These are phyloP conservation scores for Saturnispora dispora DNA, from an alignment of 805 yeast genomes.

Conservation along the genomic window DNA sequence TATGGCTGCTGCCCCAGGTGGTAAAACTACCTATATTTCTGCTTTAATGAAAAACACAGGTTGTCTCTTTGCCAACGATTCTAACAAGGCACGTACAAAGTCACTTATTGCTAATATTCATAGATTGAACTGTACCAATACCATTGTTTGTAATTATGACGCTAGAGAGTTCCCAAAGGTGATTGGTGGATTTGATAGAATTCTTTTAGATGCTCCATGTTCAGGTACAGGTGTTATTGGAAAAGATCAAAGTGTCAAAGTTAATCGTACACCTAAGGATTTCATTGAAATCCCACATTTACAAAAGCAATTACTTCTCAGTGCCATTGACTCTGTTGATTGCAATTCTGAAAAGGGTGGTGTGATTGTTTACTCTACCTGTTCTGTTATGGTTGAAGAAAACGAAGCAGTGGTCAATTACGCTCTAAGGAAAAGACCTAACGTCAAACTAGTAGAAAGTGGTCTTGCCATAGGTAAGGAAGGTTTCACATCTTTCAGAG, in stretches of 20 bases:
- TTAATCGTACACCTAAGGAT: constrained; percentile 90
- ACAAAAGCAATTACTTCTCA: constrained; percentile 84
- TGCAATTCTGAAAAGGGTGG: constrained; percentile 91
- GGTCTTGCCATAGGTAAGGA: constrained; percentile 91
- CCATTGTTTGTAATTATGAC: constrained; percentile 94
- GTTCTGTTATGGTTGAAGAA: constrained; percentile 97
- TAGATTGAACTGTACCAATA: constrained; percentile 91
- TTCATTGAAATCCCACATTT: constrained; percentile 93
- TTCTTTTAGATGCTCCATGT: constrained; percentile 95
- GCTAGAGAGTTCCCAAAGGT: constrained; percentile 98
- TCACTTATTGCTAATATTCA: constrained; percentile 95
- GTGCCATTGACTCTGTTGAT: constrained; percentile 97
- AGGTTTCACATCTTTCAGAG: constrained; percentile 89
- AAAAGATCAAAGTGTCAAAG: constrained; percentile 91
- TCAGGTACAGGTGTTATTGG: constrained; percentile 99
- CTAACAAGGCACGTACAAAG: constrained; percentile 93
- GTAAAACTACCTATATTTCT: constrained; percentile 89
- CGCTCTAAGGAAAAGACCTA: constrained; percentile 92
- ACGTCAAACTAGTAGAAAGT: constrained; percentile 87
- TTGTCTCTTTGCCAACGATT: constrained; percentile 92
- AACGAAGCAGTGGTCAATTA: constrained; percentile 98
- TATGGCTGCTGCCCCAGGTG: constrained; percentile 99
- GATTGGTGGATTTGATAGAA: constrained; percentile 95
- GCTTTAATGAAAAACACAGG: constrained; percentile 99
- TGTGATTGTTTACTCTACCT: constrained; percentile 89